Evolutionary conservation across 305 asterid genomes (phyloP).

Genomic region (Fraxinus sp.): DNA sequence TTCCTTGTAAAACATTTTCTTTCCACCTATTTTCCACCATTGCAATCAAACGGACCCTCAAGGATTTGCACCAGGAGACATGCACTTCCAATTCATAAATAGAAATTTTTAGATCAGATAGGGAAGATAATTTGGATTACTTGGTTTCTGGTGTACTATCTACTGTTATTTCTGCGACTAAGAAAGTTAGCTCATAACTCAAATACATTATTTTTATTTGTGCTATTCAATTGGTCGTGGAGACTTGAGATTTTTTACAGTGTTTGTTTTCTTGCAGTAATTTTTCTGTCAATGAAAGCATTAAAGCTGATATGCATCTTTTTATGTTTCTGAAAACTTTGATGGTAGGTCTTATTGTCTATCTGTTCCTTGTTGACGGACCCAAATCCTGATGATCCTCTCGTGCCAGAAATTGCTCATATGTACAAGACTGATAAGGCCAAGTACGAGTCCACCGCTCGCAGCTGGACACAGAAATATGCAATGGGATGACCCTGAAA

Average conservation of each 20-base stretch:
- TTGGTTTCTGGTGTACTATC: background rate
- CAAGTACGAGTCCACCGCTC: slow-evolving; percentile 72
- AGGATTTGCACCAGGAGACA: background rate
- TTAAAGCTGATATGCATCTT: background rate
- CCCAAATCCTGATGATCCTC: slow-evolving; percentile 81
- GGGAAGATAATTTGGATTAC: background rate
- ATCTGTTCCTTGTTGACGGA: slow-evolving; percentile 78
- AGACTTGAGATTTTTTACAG: background rate
- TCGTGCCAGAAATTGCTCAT: slow-evolving; percentile 78
- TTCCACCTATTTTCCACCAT: too few relatives aligned
- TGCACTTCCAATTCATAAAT: background rate
- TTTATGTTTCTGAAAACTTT: background rate
- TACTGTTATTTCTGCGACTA: background rate
- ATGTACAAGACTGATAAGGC: slow-evolving; percentile 76
- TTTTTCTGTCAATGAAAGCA: background rate
- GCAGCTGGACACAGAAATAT: slow-evolving; percentile 86
- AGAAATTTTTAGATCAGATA: background rate
- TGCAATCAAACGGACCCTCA: background rate
- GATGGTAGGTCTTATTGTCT: slow-evolving; percentile 58
- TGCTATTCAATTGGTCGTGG: background rate
- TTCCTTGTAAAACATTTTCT: too few relatives aligned
- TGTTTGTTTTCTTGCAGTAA: background rate
- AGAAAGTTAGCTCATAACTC: background rate
- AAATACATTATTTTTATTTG: background rate
- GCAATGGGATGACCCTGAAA: slow-evolving; percentile 61